phyloP scores from a whole-genome alignment of 352 stramenopile species.

The Pelagophyceae sp. region DNA sequence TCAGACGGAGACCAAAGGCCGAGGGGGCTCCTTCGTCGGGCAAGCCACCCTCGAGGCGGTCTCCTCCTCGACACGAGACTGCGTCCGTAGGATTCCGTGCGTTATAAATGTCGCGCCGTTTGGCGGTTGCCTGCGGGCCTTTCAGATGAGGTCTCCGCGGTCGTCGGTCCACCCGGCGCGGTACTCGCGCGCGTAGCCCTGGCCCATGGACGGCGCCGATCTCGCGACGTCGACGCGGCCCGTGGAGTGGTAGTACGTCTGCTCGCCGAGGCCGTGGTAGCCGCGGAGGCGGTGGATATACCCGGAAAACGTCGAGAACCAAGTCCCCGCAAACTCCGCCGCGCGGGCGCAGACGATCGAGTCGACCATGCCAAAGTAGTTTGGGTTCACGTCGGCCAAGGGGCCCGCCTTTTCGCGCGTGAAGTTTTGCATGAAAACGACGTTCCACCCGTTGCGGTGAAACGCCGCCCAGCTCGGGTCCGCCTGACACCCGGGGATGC shows the following conservation, averaged over 20 bases:
- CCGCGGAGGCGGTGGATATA: conserved; percentile 68
- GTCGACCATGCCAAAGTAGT: conserved; percentile 68
- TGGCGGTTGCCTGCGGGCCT: too few species aligned
- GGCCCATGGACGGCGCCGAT: neutral
- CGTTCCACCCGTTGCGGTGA: neutral
- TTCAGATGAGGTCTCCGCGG: neutral
- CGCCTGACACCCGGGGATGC: conserved; percentile 26
- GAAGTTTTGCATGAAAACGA: conserved; percentile 39
- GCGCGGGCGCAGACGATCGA: conserved; percentile 54
- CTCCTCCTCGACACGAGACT: too few species aligned
- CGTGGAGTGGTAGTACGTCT: conserved; percentile 14
- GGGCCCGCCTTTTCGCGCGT: conserved; percentile 16
- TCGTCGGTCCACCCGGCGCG: conserved; percentile 13
- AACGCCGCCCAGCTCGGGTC: conserved; percentile 30
- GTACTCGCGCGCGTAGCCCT: conserved; percentile 13
- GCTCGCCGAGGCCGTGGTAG: conserved; percentile 37
- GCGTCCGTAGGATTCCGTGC: too few species aligned
- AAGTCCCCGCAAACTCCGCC: conserved; percentile 57
- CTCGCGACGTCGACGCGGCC: conserved; percentile 2
- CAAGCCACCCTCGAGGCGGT: too few species aligned
- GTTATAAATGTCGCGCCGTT: too few species aligned
- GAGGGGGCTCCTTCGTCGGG: too few species aligned
- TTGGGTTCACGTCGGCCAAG: conserved; percentile 48
- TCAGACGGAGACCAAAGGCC: too few species aligned
- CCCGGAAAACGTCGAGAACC: conserved; percentile 63